A percentile compares a stretch with the other conserved stretches of the same genome.
phyloP scores from a whole-genome alignment of 1,139 yeast genomes.

The Kluyveromyces sp. region DNA sequence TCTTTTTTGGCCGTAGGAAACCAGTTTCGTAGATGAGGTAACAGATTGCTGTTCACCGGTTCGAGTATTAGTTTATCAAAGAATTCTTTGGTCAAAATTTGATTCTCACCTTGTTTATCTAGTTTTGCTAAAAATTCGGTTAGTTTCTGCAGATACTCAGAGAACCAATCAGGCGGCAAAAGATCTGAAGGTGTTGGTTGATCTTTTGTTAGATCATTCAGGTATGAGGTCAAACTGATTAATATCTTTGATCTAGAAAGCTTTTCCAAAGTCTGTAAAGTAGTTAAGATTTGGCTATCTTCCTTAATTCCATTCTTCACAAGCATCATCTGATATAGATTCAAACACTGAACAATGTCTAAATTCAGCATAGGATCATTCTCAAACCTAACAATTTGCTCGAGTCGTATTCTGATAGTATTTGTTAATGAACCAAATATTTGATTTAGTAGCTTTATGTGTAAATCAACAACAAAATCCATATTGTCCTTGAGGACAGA shows the following conservation, averaged over 20 bases:
- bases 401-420: constrained; percentile 50
- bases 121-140: constrained; percentile 45
- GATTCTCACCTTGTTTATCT: constrained; percentile 32
- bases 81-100: constrained; percentile 28
- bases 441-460: constrained; percentile 31
- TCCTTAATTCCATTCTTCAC: constrained; percentile 36
- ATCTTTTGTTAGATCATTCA: constrained; percentile 33
- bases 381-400: constrained; percentile 64
- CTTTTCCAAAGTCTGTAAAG: constrained; percentile 16
- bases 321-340: constrained; percentile 65
- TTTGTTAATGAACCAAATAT: constrained; percentile 45
- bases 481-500: constrained; percentile 26
- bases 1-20: constrained; percentile 29
- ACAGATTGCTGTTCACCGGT: constrained; percentile 20
- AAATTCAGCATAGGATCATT: constrained; percentile 48
- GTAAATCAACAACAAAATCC: constrained; percentile 28
- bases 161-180: constrained; percentile 70
- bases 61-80: constrained; percentile 25
- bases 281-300: constrained; percentile 18
- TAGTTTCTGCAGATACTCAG: constrained; percentile 40
- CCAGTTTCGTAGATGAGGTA: constrained; percentile 19
- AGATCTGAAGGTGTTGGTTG: constrained; percentile 31
- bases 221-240: constrained; percentile 14
- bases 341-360: constrained; percentile 56
- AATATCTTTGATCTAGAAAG: constrained; percentile 21